A percentile compares a stretch with the other conserved stretches of the same genome.
These are phyloP conservation scores for Stylonectria norvegica DNA, from an alignment of 2,329 filamentous ascomycete species.

Conservation along the genomic window DNA sequence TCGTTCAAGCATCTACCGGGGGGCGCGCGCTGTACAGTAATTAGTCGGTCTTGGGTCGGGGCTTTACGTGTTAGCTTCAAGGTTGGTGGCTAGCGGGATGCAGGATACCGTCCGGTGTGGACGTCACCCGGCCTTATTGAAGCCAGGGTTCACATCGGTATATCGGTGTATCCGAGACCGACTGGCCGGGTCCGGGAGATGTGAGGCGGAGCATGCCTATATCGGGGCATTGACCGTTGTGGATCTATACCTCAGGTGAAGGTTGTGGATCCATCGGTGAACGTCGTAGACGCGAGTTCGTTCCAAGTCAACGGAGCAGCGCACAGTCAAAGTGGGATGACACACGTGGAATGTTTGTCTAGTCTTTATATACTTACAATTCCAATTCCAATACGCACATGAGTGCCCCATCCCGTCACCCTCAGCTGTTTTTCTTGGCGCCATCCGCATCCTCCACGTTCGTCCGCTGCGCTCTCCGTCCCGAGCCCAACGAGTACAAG, in stretches of 20 bases:
- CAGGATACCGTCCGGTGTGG: not conserved
- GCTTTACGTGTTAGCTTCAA: not conserved
- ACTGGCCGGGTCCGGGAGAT: not conserved
- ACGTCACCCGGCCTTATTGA: not conserved
- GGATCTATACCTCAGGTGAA: too few relatives aligned
- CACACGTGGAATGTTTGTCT: constrained; percentile 5
- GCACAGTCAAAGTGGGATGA: not conserved
- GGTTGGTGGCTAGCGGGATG: not conserved
- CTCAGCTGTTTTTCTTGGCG: constrained; percentile 12
- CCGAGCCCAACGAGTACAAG: constrained; percentile 76
- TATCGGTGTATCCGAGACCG: constrained; percentile 7
- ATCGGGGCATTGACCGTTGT: too few relatives aligned
- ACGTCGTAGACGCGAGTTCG: too few relatives aligned
- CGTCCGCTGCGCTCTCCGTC: constrained; percentile 17
- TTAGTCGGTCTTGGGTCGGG: too few relatives aligned
- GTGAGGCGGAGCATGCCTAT: constrained; percentile 26
- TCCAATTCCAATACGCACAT: too few relatives aligned
- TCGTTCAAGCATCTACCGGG: not conserved
- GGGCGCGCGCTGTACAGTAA: too few relatives aligned
- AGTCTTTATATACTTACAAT: not conserved
- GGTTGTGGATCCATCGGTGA: too few relatives aligned
- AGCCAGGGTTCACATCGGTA: not conserved
- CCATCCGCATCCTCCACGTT: constrained; percentile 11
- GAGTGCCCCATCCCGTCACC: not conserved
- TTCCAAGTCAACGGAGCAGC: too few relatives aligned